phyloP scores from a whole-genome alignment of 2,329 filamentous ascomycete genomes.

The Cadophora gregata region DNA sequence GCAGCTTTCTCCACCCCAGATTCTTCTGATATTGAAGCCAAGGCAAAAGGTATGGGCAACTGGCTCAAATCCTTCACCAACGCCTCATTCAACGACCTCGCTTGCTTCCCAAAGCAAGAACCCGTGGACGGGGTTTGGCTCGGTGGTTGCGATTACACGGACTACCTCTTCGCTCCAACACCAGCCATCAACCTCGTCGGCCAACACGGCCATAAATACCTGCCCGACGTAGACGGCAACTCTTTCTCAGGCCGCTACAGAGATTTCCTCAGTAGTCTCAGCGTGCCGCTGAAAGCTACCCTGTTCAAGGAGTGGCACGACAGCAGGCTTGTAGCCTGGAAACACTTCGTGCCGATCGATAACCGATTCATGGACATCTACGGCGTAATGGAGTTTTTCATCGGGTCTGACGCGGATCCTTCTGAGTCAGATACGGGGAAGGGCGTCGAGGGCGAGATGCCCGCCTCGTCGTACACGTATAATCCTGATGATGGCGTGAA shows the following conservation, averaged over 20 bases:
- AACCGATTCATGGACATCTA: constrained; percentile 74
- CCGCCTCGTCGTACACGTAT: not conserved
- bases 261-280: constrained; percentile 69
- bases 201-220: constrained; percentile 61
- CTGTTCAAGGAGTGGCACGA: constrained; percentile 83
- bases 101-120: constrained; percentile 39
- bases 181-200: constrained; percentile 14
- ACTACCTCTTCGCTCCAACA: constrained; percentile 47
- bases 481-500: not conserved
- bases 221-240: constrained; percentile 79
- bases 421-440: not conserved
- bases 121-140: constrained; percentile 39
- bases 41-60: constrained; percentile 55
- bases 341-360: constrained; percentile 81
- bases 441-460: not conserved
- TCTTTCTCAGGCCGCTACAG: constrained; percentile 71
- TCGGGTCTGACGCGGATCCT: constrained; percentile 58
- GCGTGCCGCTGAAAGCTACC: constrained; percentile 75
- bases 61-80: constrained; percentile 27
- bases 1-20: constrained; percentile 17
- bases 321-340: constrained; percentile 73
- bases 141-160: constrained; percentile 48
- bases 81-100: constrained; percentile 25
- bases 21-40: constrained; percentile 36
- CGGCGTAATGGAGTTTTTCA: constrained; percentile 74